Percentiles rank a stretch among this genome's conserved stretches.
phyloP scores from a whole-genome alignment of 371 early-diverging fungal species.

The Blastocladiella emersonii region DNA sequence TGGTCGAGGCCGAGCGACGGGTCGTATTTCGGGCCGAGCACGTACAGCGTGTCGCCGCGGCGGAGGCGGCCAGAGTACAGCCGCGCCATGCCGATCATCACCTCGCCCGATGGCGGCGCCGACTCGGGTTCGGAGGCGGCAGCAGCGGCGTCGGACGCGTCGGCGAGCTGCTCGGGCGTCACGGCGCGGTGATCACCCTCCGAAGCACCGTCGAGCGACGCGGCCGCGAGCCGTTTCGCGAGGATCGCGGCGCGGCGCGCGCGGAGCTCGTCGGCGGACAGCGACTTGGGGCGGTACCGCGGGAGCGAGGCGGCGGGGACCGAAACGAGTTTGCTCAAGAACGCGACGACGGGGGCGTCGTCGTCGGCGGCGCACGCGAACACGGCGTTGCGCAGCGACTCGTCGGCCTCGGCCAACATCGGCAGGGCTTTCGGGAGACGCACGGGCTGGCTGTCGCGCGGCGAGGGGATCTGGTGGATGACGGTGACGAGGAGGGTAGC shows the following conservation, averaged over 20 bases:
- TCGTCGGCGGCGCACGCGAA: slow-evolving; percentile 33
- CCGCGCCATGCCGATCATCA: slow-evolving; percentile 81
- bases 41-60: slow-evolving; percentile 70
- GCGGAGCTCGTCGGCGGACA: slow-evolving; percentile 85
- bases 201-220: too few relatives aligned
- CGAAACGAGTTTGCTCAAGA: slow-evolving; percentile 85
- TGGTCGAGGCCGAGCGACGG: slow-evolving; percentile 14
- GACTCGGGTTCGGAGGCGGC: not conserved
- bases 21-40: slow-evolving; percentile 88
- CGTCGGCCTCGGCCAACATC: not conserved
- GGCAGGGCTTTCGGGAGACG: not conserved
- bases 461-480: slow-evolving; percentile 79
- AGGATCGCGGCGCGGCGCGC: slow-evolving; percentile 48
- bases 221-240: slow-evolving; percentile 19
- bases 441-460: slow-evolving; percentile 52
- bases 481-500: slow-evolving; percentile 60
- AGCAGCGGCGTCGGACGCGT: not conserved
- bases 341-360: slow-evolving; percentile 56
- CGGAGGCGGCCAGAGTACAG: slow-evolving; percentile 80
- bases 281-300: slow-evolving; percentile 44
- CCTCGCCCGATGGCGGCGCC: slow-evolving; percentile 15
- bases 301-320: slow-evolving; percentile 61
- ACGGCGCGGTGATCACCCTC: too few relatives aligned
- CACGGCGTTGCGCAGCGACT: not conserved
- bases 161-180: not conserved